Percentiles rank a stretch among this genome's conserved stretches.
Conservation (phyloP, 768 basidiomycete species). For the Daedalea quercina region DNA sequence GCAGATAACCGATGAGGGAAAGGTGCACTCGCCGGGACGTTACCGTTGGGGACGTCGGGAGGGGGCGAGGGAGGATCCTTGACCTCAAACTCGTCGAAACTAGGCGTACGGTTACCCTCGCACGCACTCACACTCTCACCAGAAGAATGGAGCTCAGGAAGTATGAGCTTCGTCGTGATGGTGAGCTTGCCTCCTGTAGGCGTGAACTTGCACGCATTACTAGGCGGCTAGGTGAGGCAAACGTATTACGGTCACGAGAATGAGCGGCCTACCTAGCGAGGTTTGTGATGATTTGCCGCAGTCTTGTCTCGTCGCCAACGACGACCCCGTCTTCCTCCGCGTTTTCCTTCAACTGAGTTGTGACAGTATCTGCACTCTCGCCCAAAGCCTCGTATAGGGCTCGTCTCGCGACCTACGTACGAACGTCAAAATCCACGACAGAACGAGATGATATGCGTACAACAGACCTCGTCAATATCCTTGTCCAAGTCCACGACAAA, state of each 20-base stretch:
- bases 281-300: slow-evolving; percentile 80
- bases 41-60: too few relatives aligned
- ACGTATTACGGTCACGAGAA: too few relatives aligned
- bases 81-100: neutral
- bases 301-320: slow-evolving; percentile 75
- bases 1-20: slow-evolving; percentile 20
- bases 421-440: too few relatives aligned
- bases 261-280: slow-evolving; percentile 66
- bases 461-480: slow-evolving; percentile 52
- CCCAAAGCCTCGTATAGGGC: slow-evolving; percentile 58
- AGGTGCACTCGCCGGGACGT: too few relatives aligned
- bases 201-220: slow-evolving; percentile 80
- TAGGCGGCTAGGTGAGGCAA: slow-evolving; percentile 15
- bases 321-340: slow-evolving; percentile 61
- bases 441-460: neutral
- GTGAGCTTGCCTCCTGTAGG: slow-evolving; percentile 59
- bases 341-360: slow-evolving; percentile 34
- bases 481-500: slow-evolving; percentile 65
- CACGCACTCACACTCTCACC: slow-evolving; percentile 1
- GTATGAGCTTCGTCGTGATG: slow-evolving; percentile 59
- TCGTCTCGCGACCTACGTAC: slow-evolving; percentile 48
- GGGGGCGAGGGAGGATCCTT: neutral
- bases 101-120: neutral
- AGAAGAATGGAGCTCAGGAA: slow-evolving; percentile 14
- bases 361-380: slow-evolving; percentile 35